These are phyloP conservation scores for Ogataea philodendri DNA, from an alignment of 805 yeast species.

Conservation along the genomic window DNA sequence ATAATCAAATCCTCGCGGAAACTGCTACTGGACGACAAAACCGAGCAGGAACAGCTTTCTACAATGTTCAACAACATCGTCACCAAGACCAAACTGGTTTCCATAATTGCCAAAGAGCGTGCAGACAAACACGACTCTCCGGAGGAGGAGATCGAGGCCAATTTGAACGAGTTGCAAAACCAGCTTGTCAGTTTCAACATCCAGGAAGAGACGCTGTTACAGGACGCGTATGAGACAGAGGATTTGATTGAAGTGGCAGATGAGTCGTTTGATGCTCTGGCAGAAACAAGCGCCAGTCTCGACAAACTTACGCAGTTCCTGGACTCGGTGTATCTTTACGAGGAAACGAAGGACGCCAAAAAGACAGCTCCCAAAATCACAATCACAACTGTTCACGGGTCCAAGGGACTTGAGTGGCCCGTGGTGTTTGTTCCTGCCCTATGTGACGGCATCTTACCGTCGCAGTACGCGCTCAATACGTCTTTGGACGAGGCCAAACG, in stretches of 20 bases:
- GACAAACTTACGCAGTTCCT: conserved; percentile 31
- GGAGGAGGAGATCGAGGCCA: conserved; percentile 23
- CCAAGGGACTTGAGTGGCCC: conserved; percentile 96
- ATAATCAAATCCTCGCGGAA: conserved; percentile 27
- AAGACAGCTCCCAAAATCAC: conserved; percentile 25
- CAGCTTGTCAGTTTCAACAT: conserved; percentile 30
- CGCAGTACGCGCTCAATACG: conserved; percentile 42
- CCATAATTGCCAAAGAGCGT: conserved; percentile 18
- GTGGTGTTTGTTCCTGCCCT: conserved; percentile 80
- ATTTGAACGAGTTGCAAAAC: conserved; percentile 29
- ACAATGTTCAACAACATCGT: conserved; percentile 24
- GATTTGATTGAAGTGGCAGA: conserved; percentile 23
- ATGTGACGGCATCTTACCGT: conserved; percentile 65
- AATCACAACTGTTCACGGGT: conserved; percentile 83
- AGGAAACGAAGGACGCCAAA: conserved; percentile 18
- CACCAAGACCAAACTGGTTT: conserved; percentile 22
- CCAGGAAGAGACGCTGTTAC: conserved; percentile 23
- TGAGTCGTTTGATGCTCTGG: conserved; percentile 9
- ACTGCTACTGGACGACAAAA: conserved; percentile 11
- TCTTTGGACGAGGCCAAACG: conserved; percentile 46
- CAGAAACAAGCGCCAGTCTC: conserved; percentile 20
- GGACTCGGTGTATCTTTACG: conserved; percentile 34
- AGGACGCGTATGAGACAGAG: conserved; percentile 23
- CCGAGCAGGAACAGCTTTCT: conserved; percentile 9
- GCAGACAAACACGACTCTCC: conserved; percentile 21